A percentile compares a stretch with the other conserved stretches of the same genome.
Evolutionary conservation across 805 yeast genomes (phyloP).

Genomic region (Millerozyma miso): DNA sequence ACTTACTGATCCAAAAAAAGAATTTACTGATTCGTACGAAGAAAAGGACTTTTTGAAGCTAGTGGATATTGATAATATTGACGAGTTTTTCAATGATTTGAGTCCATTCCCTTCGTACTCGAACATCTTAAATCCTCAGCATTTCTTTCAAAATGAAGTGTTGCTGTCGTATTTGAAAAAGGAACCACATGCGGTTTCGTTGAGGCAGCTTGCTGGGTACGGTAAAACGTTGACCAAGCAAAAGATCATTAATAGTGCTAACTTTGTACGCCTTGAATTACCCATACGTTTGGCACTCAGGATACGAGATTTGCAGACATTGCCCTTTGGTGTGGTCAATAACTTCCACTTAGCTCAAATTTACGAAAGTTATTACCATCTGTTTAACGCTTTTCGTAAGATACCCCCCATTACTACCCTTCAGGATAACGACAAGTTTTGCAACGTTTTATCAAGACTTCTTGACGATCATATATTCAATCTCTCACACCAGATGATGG

Average conservation of each 20-base stretch:
- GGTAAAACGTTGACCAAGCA: conserved; percentile 75
- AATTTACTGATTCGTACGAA: conserved; percentile 27
- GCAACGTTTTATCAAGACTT: conserved; percentile 57
- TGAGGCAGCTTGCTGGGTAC: conserved; percentile 86
- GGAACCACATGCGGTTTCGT: conserved; percentile 81
- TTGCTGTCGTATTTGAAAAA: conserved; percentile 59
- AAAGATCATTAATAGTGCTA: conserved; percentile 78
- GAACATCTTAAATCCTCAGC: conserved; percentile 52
- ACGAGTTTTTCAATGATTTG: conserved; percentile 24
- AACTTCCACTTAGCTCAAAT: conserved; percentile 84
- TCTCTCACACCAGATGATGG: conserved; percentile 88
- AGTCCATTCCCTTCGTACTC: conserved; percentile 42
- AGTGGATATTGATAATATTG: conserved; percentile 13
- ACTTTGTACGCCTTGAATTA: conserved; percentile 80
- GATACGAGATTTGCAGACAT: conserved; percentile 68
- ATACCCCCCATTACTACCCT: conserved; percentile 62
- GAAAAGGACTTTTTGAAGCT: conserved; percentile 33
- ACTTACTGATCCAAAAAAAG: conserved; percentile 4
- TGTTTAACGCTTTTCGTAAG: conserved; percentile 80
- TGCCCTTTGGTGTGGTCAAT: conserved; percentile 81
- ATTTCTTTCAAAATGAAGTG: conserved; percentile 79
- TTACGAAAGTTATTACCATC: conserved; percentile 83
- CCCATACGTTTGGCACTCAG: conserved; percentile 82
- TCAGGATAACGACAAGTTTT: conserved; percentile 72
- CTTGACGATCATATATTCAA: conserved; percentile 77